phyloP scores from a whole-genome alignment of 2,329 filamentous ascomycete species.

The Pezizomycotina sp. region DNA sequence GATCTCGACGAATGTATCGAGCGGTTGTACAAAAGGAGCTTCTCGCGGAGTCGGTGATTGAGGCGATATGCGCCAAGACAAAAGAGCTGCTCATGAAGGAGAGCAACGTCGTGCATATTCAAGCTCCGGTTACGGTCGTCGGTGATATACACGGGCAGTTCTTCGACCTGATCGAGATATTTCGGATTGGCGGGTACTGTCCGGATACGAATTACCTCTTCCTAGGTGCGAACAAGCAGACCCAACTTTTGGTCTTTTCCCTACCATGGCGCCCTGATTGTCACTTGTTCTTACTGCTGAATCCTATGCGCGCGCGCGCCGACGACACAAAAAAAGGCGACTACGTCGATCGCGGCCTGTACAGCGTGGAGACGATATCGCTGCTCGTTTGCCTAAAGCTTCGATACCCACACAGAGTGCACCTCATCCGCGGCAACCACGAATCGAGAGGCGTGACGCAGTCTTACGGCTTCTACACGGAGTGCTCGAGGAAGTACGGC shows the following conservation, averaged over 20 bases:
- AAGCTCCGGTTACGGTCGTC: constrained; percentile 87
- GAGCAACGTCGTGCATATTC: constrained; percentile 97
- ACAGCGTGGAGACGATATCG: constrained; percentile 97
- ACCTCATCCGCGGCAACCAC: constrained; percentile 93
- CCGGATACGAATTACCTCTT: constrained; percentile 98
- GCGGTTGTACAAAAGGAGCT: constrained; percentile 94
- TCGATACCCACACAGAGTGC: constrained; percentile 86
- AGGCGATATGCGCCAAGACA: constrained; percentile 97
- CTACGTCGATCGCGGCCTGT: constrained; percentile 95
- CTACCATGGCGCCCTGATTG: constrained; percentile 21
- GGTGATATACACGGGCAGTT: constrained; percentile 98
- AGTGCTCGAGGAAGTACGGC: constrained; percentile 94
- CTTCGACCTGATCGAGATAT: constrained; percentile 97
- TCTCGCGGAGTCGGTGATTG: constrained; percentile 90
- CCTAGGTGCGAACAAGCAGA: constrained; percentile 46
- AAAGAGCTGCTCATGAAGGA: constrained; percentile 99
- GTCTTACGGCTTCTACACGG: constrained; percentile 97
- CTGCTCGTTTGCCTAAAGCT: constrained; percentile 93
- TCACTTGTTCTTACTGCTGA: constrained; percentile 10
- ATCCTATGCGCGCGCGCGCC: constrained; percentile 1
- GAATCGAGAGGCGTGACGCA: constrained; percentile 95
- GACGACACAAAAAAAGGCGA: constrained; percentile 48
- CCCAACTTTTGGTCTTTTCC: constrained; percentile 7
- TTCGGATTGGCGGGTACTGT: constrained; percentile 92
- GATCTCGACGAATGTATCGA: constrained; percentile 98